phyloP scores from a whole-genome alignment of 805 yeast genomes.

The Candida ortonii region DNA sequence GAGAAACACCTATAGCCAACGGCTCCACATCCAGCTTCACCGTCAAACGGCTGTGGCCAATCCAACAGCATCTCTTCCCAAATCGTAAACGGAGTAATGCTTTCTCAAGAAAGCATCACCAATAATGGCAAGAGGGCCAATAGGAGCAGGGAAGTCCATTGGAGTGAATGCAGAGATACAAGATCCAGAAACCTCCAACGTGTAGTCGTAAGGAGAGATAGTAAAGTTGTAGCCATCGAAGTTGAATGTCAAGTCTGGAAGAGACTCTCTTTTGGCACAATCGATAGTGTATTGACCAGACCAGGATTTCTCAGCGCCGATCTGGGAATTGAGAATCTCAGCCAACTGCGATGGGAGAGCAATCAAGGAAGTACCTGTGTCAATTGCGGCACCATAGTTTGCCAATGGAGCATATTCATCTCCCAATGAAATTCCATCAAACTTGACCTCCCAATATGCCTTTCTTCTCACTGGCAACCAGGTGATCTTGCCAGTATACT shows the following conservation, averaged over 20 bases:
- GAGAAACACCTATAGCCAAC: constrained; percentile 4
- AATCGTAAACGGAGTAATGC: constrained; percentile 90
- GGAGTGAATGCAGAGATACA: constrained; percentile 97
- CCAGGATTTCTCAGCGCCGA: constrained; percentile 97
- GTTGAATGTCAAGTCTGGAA: constrained; percentile 91
- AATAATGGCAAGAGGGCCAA: constrained; percentile 92
- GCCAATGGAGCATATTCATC: constrained; percentile 83
- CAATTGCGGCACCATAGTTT: constrained; percentile 93
- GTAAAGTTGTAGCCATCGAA: constrained; percentile 91
- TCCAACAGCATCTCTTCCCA: constrained; percentile 90
- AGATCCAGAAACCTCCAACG: constrained; percentile 89
- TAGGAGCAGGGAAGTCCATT: constrained; percentile 95
- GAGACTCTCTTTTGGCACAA: constrained; percentile 75
- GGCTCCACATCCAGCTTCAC: not conserved
- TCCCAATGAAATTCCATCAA: constrained; percentile 88
- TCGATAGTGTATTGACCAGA: constrained; percentile 94
- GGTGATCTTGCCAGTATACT: constrained; percentile 78
- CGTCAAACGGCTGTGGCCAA: constrained; percentile 70
- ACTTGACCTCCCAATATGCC: constrained; percentile 98
- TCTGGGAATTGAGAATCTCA: constrained; percentile 89
- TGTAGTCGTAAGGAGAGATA: constrained; percentile 85
- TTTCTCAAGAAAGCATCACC: constrained; percentile 97
- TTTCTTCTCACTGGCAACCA: constrained; percentile 98
- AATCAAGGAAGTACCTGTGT: constrained; percentile 96
- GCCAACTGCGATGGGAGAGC: constrained; percentile 94